Base-by-base conservation (phyloP, 129 eudicot genomes). In the Flaveria bidentis region DNA sequence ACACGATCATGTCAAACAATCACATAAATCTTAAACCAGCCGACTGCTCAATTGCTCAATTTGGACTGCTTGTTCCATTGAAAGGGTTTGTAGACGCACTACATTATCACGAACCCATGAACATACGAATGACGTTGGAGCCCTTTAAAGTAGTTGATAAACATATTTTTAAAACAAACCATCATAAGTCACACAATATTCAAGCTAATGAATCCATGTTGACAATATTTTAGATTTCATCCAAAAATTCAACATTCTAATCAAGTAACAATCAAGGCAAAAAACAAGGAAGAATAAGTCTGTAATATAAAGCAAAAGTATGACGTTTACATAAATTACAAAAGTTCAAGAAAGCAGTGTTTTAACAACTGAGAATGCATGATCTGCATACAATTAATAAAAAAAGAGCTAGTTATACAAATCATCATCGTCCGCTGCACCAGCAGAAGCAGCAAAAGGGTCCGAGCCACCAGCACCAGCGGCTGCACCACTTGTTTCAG, bases 341-440 rank as follows among this genome's bases (percentile, higher is more conserved):
- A 45, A 42, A 17, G 23, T 30, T 55, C 7, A 53, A 44, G 26
- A 75, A 6, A 45, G 17, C 10, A 12, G 9, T 25, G 67, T 30
- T 61, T 61, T 25, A 61, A 13, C 10, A 50, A 1, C 17, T 5
- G 15, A 52, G 6, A 42, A 65, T 23, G 18, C 11, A 14, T 26
- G 30, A 41, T 25, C 69, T 28, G 17, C 26, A 25, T 67, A 55
- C 1, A 5, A 23, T 58, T 2, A 78, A 26, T 62, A 80, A 45
- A 76, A 20, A 51, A 65, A 9, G 23, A 46, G 5, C 63, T 85
- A 93, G 78, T 85, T 87, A 78, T 95, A 89, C 13, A 95, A 85
- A 72, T 95, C 99, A 76, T 95, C 99, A 18, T 91, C 97, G 83
- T 91, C 99, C 0, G 94, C 93, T 3, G 78, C 96, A 53, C 90